These are phyloP conservation scores for Carallia brachiata DNA, from an alignment of 345 rosid genomes.

Conservation along the genomic window DNA sequence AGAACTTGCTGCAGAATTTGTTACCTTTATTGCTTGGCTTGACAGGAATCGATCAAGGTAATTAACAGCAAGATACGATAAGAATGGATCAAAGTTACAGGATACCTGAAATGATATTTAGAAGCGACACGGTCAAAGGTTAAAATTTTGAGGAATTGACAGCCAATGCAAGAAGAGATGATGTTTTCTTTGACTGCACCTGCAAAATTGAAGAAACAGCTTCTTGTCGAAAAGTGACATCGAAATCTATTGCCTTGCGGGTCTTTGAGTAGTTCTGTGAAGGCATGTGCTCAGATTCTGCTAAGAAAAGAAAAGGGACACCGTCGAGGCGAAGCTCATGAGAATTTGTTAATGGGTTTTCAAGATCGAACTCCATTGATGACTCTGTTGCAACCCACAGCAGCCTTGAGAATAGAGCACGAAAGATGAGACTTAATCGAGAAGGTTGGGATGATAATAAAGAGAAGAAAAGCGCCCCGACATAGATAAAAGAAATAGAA, in stretches of 20 bases:
- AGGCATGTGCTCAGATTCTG: constrained; percentile 49
- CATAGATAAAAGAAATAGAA: too few species aligned
- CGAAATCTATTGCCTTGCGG: constrained; percentile 19
- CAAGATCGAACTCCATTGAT: constrained; percentile 43
- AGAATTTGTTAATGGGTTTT: constrained; percentile 40
- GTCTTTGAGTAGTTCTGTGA: constrained; percentile 17
- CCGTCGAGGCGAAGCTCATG: constrained; percentile 17
- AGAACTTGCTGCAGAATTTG: not conserved
- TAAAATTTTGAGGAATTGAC: not conserved
- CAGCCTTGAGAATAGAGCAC: too few species aligned
- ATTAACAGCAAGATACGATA: constrained; percentile 46
- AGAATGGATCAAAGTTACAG: constrained; percentile 32
- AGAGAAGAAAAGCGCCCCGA: too few species aligned
- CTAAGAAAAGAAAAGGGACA: constrained; percentile 32
- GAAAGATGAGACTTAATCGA: too few species aligned
- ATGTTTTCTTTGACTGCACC: constrained; percentile 16
- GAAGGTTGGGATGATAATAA: too few species aligned
- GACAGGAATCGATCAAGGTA: constrained; percentile 55
- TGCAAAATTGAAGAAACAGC: constrained; percentile 41
- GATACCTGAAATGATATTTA: constrained; percentile 18
- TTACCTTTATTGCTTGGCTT: constrained; percentile 39
- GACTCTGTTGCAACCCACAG: not conserved
- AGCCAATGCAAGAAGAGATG: too few species aligned
- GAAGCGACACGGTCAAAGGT: not conserved
- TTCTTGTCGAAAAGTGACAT: constrained; percentile 38